Percentiles rank a stretch among this genome's conserved stretches.
phyloP scores from a whole-genome alignment of 208 protist genomes.

The Leptomonas pyrrhocoris region DNA sequence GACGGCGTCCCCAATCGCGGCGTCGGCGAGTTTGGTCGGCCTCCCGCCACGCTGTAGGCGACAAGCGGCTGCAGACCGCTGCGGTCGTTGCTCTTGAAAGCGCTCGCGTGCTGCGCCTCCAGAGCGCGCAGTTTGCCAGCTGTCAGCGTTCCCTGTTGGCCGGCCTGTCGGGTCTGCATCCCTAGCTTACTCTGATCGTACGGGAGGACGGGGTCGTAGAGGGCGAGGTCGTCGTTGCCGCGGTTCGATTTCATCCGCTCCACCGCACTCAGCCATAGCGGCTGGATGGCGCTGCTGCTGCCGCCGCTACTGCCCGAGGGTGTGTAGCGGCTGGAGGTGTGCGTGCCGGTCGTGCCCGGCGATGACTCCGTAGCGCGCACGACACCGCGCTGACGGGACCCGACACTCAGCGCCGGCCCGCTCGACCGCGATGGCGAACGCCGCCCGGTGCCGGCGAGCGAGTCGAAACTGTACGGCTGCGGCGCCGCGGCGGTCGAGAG shows the following conservation, averaged over 20 bases:
- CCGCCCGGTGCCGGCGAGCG: constrained; percentile 2
- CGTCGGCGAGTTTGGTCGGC: not conserved
- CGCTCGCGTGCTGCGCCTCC: constrained; percentile 35
- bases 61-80: constrained; percentile 9
- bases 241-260: constrained; percentile 47
- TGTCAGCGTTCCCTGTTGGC: constrained; percentile 55
- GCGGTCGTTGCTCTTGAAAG: not conserved
- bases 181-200: constrained; percentile 56
- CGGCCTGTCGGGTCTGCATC: constrained; percentile 37
- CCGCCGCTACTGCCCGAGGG: constrained; percentile 13
- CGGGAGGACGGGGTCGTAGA: constrained; percentile 44
- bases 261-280: constrained; percentile 58
- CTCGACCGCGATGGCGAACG: constrained; percentile 19
- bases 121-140: constrained; percentile 52
- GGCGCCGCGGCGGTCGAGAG: not conserved
- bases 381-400: constrained; percentile 25
- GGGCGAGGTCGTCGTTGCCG: constrained; percentile 10
- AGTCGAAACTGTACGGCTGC: constrained; percentile 7
- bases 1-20: not conserved
- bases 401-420: not conserved
- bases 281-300: constrained; percentile 14
- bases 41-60: constrained; percentile 17
- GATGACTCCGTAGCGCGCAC: constrained; percentile 34
- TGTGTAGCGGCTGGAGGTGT: constrained; percentile 16
- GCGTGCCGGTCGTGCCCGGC: constrained; percentile 6